Percentiles rank a stretch among this genome's conserved stretches.
phyloP scores from a whole-genome alignment of 108 stramenopile species.

The Pseudonitzschia delicatissima region DNA sequence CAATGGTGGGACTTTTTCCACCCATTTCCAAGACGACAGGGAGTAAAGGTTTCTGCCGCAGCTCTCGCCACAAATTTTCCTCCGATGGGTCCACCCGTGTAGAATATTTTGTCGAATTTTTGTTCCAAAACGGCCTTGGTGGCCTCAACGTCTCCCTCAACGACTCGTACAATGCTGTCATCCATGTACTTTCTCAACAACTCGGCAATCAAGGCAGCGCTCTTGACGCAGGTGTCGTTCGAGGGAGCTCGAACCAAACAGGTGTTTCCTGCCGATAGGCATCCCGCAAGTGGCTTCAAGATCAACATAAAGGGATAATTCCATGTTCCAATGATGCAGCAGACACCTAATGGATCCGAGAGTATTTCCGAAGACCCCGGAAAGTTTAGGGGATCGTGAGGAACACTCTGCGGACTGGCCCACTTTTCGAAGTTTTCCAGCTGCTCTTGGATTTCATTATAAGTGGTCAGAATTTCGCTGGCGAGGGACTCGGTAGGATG shows the following conservation, averaged over 20 bases:
- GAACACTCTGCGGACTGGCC: constrained; percentile 36
- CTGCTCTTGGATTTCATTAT: constrained; percentile 28
- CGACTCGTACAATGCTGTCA: constrained; percentile 46
- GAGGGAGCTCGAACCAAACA: neutral
- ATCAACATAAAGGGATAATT: constrained; percentile 78
- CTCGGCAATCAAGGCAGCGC: constrained; percentile 27
- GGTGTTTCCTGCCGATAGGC: constrained; percentile 85
- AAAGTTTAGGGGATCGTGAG: constrained; percentile 17
- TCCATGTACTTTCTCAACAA: constrained; percentile 66
- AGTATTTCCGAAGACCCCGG: constrained; percentile 27
- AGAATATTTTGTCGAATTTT: constrained; percentile 77
- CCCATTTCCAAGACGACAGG: constrained; percentile 89
- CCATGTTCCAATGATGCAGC: constrained; percentile 78
- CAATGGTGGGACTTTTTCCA: constrained; percentile 79
- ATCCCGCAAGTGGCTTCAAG: constrained; percentile 57
- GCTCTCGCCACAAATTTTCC: constrained; percentile 70
- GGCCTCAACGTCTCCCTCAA: constrained; percentile 67
- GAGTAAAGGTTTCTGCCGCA: constrained; percentile 85
- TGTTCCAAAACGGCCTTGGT: constrained; percentile 57
- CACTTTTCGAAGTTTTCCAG: constrained; percentile 25
- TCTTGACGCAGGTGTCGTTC: neutral
- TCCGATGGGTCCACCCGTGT: constrained; percentile 78
- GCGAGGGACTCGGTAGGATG: constrained; percentile 23
- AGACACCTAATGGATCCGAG: constrained; percentile 36
- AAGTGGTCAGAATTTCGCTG: constrained; percentile 29